Base-by-base conservation (phyloP, 1,284 basidiomycete species). In the Apiotrichum veenhuisii region DNA sequence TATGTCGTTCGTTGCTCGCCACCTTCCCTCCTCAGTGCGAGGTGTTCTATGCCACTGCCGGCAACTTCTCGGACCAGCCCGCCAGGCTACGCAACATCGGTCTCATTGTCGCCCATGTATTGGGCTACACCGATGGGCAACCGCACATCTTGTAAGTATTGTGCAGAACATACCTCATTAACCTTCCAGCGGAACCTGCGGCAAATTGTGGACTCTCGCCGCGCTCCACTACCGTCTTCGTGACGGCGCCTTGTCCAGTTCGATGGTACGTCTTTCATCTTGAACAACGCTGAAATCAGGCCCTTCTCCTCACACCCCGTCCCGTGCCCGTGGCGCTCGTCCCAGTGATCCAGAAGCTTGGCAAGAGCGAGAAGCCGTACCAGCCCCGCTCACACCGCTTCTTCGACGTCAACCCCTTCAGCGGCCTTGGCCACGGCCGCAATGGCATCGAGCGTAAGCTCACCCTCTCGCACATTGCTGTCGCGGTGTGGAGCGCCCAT, bases 221-320 rank as follows among this genome's bases (percentile, higher is more conserved):
- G 61, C 61, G 0, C 51, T 59, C 22, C 48, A 57, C 17, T 62
- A 59, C 50, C 54, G 61, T 15, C 50, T 62, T 8, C 61, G 61
- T n/a, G 61, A 62, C n/a, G 61, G 61, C 1, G 33, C 61, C 9
- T 54, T 59, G 52, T 34, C 52, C 23, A 49, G 50, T 14, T 59
- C 57, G 3, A 57, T 59, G 27, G 61, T 62, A 23, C 30, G 60
- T 33, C 9, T n/a, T n/a, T n/a, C n/a, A n/a, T n/a, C n/a, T 3
- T 9, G 4, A 1, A 1, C 3, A 23, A 10, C 12, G 15, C 14
- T 2, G 18, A 3, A 1, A 7, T 2, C 12, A 18, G 61, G 61
- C 61, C 14, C 44, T 59, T 12, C 51, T 59, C 30, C 61, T 62
- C 52, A 45, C 45, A 1, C 61, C 61, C 9, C 54, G 61, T 23